Conservation (phyloP, 441 rosid species). For the Euphorbia schlechtendalii region DNA sequence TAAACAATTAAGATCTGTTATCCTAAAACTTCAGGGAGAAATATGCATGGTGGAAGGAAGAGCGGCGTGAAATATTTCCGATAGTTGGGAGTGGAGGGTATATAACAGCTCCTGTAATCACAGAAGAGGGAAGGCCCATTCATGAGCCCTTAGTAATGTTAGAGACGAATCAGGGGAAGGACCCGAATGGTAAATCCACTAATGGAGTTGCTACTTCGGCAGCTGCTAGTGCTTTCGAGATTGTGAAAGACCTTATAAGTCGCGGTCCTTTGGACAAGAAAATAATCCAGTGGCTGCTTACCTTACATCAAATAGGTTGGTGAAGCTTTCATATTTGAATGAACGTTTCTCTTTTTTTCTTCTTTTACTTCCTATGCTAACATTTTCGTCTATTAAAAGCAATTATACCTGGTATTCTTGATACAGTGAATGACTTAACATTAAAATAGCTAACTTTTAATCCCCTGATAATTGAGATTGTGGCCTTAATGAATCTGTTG, state of each 20-base stretch:
- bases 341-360: background rate
- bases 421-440: background rate
- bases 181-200: constrained; percentile 15
- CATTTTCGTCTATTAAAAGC: background rate
- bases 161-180: constrained; percentile 49
- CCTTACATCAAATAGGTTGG: constrained; percentile 93
- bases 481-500: background rate
- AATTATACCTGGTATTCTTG: background rate
- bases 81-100: constrained; percentile 78
- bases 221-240: constrained; percentile 27
- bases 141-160: constrained; percentile 65
- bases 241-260: constrained; percentile 44
- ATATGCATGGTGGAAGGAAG: constrained; percentile 73
- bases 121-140: constrained; percentile 75
- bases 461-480: background rate
- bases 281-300: constrained; percentile 78
- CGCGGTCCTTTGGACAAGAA: constrained; percentile 62
- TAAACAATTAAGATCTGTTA: constrained; percentile 6
- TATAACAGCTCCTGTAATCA: constrained; percentile 81
- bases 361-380: background rate
- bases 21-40: constrained; percentile 43
- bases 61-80: constrained; percentile 62
- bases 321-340: constrained; percentile 7
- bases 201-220: constrained; percentile 15
- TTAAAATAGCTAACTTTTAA: background rate